Conservation (phyloP, 306 rosid species). For the Gastrolobium bilobum region DNA sequence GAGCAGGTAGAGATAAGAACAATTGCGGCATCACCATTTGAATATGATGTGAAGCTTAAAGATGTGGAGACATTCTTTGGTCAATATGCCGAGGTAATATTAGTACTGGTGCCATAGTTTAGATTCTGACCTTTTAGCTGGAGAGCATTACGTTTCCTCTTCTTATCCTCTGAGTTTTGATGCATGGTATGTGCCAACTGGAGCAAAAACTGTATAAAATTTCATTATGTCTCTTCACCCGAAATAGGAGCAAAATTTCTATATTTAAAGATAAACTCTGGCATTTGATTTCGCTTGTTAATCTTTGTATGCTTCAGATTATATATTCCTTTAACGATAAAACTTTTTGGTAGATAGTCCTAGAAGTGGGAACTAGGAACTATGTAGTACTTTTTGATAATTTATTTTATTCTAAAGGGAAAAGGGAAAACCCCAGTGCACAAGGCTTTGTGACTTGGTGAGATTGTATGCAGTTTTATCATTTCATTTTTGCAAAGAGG, state of each 20-base stretch:
- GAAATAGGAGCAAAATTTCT: not conserved
- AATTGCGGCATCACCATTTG: conserved; percentile 86
- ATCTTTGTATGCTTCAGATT: conserved; percentile 11
- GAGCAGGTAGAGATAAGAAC: conserved; percentile 89
- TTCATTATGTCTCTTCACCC: not conserved
- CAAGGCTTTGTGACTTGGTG: too few relatives aligned
- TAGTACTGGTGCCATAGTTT: not conserved
- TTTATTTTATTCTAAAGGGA: not conserved
- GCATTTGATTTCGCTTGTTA: not conserved
- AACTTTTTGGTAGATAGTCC: not conserved
- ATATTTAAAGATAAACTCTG: conserved; percentile 5
- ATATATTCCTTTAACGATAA: not conserved
- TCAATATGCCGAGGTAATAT: conserved; percentile 71
- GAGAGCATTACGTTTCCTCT: not conserved
- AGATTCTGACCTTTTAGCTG: conserved; percentile 5
- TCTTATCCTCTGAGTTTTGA: conserved; percentile 8
- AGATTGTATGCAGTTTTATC: too few relatives aligned
- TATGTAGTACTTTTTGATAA: not conserved
- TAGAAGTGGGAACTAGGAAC: not conserved
- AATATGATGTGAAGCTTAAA: conserved; percentile 74
- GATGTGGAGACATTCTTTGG: conserved; percentile 73
- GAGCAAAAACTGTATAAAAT: not conserved
- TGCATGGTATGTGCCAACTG: not conserved
- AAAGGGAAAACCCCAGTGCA: too few relatives aligned
- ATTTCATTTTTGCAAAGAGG: too few relatives aligned